phyloP scores from a whole-genome alignment of 257 asterid species.

The Coffea eugenioides region DNA sequence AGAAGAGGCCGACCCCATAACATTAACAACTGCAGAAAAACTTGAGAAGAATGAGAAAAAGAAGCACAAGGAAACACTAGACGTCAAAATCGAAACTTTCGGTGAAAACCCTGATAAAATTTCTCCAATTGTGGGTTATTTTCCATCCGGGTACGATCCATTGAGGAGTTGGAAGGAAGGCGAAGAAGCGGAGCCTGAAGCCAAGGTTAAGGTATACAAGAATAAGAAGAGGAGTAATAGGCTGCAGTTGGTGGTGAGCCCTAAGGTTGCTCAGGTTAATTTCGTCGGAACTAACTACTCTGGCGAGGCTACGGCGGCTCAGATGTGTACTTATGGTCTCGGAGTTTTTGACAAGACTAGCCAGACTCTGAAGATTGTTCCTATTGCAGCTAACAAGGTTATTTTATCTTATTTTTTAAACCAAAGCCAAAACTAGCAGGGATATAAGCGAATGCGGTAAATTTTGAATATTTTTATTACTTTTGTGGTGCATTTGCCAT shows the following conservation, averaged over 20 bases:
- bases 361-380: conserved; percentile 58
- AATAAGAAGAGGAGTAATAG: conserved; percentile 43
- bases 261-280: conserved; percentile 44
- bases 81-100: conserved; percentile 36
- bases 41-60: not conserved
- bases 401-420: not conserved
- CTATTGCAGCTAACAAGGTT: conserved; percentile 49
- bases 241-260: conserved; percentile 60
- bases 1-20: not conserved
- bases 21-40: not conserved
- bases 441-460: not conserved
- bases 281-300: conserved; percentile 73
- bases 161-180: conserved; percentile 17
- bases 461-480: not conserved
- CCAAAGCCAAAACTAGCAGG: not conserved
- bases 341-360: conserved; percentile 69
- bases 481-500: not conserved
- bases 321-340: conserved; percentile 63
- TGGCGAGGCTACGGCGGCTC: conserved; percentile 70
- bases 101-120: conserved; percentile 39
- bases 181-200: conserved; percentile 8
- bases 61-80: not conserved
- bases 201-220: conserved; percentile 44
- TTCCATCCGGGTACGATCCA: conserved; percentile 66
- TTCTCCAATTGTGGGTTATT: conserved; percentile 66